Evolutionary conservation across 208 protist species (phyloP), one percentile per base, ranked within the genome.

Genomic region (Trichomonas vaginalis): DNA sequence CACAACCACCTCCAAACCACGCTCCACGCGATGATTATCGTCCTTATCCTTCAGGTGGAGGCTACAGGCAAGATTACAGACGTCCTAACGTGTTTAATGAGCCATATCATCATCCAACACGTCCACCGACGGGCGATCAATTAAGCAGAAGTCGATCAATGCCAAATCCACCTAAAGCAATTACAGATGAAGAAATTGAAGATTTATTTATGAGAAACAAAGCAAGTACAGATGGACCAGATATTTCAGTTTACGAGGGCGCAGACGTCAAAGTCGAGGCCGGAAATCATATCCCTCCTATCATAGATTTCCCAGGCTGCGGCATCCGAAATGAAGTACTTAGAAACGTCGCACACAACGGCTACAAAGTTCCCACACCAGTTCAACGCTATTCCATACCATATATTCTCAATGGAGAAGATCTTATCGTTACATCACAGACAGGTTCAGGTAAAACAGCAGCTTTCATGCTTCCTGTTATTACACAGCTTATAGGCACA

Each of bases 361-460:
- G 51, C 6, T 95, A 51, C 35, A 95, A 79, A 95, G 45, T 45
- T 47, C 92, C 92, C 12, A 95, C 92, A 79, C 14, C 47, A 32
- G 92, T 95, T 47, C 92, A 95, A 80, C 37, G 61, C 32, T 61
- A 80, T 80, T 23, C 92, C 0, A 95, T 95, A 48, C 92, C 92
- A 45, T 95, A 80, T 42, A 80, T 95, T 95, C 35, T 95, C 4
- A 3, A 35, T 39, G 40, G 42, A 21, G n/a, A 49, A 45, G 92
- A 95, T 49, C n/a, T 95, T 14, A 35, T 95, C 45, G 92, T 95
- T 46, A 79, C 92, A 32, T 86, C 92, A 86, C 95, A 97, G 51
- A 97, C 96, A 83, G 96, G 96, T 21, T 96, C 88, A 39, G 96
- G 96, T 12, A 97, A 97, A 82, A 97, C 96, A 15, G 96, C 96